These are phyloP conservation scores for Cordyceps militaris DNA, from an alignment of 2,329 filamentous ascomycete genomes.

Conservation along the genomic window DNA sequence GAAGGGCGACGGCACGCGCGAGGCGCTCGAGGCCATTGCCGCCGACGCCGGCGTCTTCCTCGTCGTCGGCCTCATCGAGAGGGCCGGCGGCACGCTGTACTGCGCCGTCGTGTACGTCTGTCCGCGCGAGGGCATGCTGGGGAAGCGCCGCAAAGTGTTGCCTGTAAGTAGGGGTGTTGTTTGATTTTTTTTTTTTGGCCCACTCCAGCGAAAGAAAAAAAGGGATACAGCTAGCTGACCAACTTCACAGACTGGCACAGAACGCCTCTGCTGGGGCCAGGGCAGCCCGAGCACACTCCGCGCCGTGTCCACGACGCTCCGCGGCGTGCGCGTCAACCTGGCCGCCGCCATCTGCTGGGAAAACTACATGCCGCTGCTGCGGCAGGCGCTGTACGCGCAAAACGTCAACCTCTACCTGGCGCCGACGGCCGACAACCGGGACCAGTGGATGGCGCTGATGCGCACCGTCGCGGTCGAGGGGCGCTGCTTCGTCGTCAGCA, in stretches of 20 bases:
- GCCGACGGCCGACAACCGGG: slow-evolving; percentile 77
- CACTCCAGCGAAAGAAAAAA: not conserved
- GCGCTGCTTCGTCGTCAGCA: slow-evolving; percentile 75
- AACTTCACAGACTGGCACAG: slow-evolving; percentile 58
- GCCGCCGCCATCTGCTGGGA: slow-evolving; percentile 94
- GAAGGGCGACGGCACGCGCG: slow-evolving; percentile 58
- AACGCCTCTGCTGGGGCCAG: slow-evolving; percentile 84
- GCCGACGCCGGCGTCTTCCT: slow-evolving; percentile 74
- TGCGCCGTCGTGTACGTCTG: slow-evolving; percentile 79
- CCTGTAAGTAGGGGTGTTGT: slow-evolving; percentile 47
- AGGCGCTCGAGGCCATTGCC: slow-evolving; percentile 70
- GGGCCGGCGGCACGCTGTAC: slow-evolving; percentile 73
- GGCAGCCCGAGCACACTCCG: slow-evolving; percentile 71
- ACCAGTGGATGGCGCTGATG: slow-evolving; percentile 79
- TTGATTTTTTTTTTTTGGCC: not conserved
- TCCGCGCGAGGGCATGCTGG: slow-evolving; percentile 63
- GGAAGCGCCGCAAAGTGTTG: slow-evolving; percentile 89
- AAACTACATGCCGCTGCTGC: slow-evolving; percentile 87
- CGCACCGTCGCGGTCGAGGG: slow-evolving; percentile 75
- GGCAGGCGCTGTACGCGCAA: slow-evolving; percentile 78
- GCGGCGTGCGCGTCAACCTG: slow-evolving; percentile 71
- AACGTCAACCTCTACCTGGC: slow-evolving; percentile 90
- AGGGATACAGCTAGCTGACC: slow-evolving; percentile 7
- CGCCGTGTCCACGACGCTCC: slow-evolving; percentile 72
- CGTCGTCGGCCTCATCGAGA: slow-evolving; percentile 73